Base-by-base conservation (phyloP, 129 eudicot genomes). In the Oenanthe sinensis region DNA sequence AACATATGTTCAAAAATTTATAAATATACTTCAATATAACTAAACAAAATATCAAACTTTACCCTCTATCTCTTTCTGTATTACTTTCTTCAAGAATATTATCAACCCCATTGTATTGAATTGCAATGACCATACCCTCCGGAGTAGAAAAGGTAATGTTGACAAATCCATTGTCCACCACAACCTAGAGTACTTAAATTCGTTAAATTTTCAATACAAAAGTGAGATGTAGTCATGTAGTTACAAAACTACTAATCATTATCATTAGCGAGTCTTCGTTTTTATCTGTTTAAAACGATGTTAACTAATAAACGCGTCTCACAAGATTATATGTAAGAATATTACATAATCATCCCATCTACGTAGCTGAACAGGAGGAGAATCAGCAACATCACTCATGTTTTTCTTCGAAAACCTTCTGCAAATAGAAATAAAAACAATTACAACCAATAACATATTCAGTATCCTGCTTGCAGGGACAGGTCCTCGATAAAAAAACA, bases 321-420 rank as follows among this genome's bases (percentile, higher is more conserved):
- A 3, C 28, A 15, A 70, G 44, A 19, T 33, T 17, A 39, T 39
- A 22, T 71, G 22, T 16, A 42, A 71, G 49, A 71, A 4, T 19
- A 40, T 39, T 74, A 74, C 77, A 74, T 74, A 46, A 74, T 74
- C 77, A 46, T 74, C 77, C 22, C 20, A 45, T 74, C 16, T 74
- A 45, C 46, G 77, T 13, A 74, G 77, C 22, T 74, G 77, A 50
- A 74, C 7, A 4, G 77, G 60, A 0, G 77, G 77, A n/a, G 76
- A 72, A 40, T 3, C 28, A n/a, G 45, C 75, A 19, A 39, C 0
- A 24, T 73, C 76, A 4, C 28, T 13, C 36, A n/a, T 24, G 37
- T 73, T 73, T 4, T 46, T 73, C 24, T 71, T 71, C 6, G 76
- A 73, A 73, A 44, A n/a, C 36, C 54, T 73, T 42, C 76, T 42